Evolutionary conservation across 2,329 filamentous ascomycete species (phyloP), one percentile per base, ranked within the genome.

Genomic region (Penicillium sclerotigenum): DNA sequence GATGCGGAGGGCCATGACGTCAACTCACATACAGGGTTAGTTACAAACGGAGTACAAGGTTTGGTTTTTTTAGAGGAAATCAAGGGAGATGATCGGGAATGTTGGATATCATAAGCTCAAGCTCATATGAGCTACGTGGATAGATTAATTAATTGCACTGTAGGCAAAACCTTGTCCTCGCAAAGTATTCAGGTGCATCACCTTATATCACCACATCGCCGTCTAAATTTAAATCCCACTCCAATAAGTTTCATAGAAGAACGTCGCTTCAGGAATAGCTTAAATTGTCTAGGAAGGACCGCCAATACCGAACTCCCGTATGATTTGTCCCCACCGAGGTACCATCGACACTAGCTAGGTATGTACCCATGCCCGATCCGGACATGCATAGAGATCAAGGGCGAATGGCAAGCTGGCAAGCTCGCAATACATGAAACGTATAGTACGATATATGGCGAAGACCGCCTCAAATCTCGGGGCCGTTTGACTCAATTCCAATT

Each of bases 1-100:
- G 22, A 52, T 46, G 53, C 46, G 46, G 47, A 55, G 38, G 47
- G 33, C 47, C 26, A 55, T 55, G 53, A 55, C 53, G 53, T 55
- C 53, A 55, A 46, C 53, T 38, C 33, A 18, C 40, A 38, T 42
- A 24, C 18, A 8, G 36, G 18, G 22, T 24, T 18, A 24, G 16
- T 37, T 41, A 18, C 20, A 31, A n/a, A n/a, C n/a, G n/a, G n/a
- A n/a, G n/a, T 45, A 14, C 52, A 54, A 50, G 52, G 29, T 38
- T 46, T 34, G n/a, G n/a, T n/a, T 5, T 8, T 16, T 18, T 36
- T 14, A 33, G 13, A 34, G 18, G 24, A 38, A 38, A 40, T 49
- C 34, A 40, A 49, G 42, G 42, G 28, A 16, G 13, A 13, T 37
- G 11, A 22, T 28, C 16, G 24, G 8, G 11, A 48, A 29, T 29